These are phyloP conservation scores for Alternaria sp. DNA, from an alignment of 2,329 filamentous ascomycete genomes.

Conservation along the genomic window DNA sequence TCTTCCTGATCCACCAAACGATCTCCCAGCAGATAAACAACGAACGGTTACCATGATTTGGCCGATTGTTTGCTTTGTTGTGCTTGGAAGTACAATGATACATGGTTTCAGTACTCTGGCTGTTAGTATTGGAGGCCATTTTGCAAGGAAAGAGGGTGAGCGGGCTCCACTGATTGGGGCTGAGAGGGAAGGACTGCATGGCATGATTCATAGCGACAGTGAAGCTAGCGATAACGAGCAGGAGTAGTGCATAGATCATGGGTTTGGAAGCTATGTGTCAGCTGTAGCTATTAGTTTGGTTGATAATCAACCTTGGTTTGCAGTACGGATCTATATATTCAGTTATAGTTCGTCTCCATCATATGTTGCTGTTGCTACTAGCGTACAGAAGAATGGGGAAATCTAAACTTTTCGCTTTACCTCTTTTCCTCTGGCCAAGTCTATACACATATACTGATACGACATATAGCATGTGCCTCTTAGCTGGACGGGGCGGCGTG, in stretches of 20 bases:
- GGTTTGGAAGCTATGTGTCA: neutral
- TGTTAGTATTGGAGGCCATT: slow-evolving; percentile 61
- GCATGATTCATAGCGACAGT: slow-evolving; percentile 59
- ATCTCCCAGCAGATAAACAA: slow-evolving; percentile 45
- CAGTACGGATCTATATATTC: neutral
- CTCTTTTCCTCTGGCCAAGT: too few species aligned
- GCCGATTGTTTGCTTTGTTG: slow-evolving; percentile 65
- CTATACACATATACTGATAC: too few species aligned
- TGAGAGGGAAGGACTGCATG: slow-evolving; percentile 60
- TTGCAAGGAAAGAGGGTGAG: slow-evolving; percentile 56
- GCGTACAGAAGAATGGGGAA: too few species aligned
- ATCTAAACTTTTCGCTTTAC: neutral
- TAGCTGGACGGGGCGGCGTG: too few species aligned
- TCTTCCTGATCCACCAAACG: slow-evolving; percentile 54
- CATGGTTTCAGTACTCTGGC: slow-evolving; percentile 63
- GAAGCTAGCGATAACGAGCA: slow-evolving; percentile 18
- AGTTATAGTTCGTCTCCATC: neutral
- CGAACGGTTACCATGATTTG: slow-evolving; percentile 59
- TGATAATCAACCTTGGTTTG: neutral
- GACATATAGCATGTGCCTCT: too few species aligned
- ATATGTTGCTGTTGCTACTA: neutral
- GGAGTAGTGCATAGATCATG: neutral
- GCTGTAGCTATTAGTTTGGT: neutral
- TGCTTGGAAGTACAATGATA: slow-evolving; percentile 63
- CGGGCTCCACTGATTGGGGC: slow-evolving; percentile 60